Conservation (phyloP, 108 stramenopile genomes). For the Stephanodiscus triporus region DNA sequence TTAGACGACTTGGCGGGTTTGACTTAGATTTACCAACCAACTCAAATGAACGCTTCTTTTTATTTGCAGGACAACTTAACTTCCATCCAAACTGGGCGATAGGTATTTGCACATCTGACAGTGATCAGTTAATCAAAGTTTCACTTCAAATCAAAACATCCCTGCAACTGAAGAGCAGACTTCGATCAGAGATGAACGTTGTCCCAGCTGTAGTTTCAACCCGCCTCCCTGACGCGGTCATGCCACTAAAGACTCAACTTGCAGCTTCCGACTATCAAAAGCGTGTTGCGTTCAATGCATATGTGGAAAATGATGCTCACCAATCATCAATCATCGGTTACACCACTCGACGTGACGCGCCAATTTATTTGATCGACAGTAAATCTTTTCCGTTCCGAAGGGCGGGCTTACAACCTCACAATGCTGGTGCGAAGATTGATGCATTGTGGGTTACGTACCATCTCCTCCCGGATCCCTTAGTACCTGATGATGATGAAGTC, state of each 20-base stretch:
- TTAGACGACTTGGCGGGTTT: constrained; percentile 47
- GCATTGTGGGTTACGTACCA: constrained; percentile 68
- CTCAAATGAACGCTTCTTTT: constrained; percentile 4
- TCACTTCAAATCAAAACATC: constrained; percentile 30
- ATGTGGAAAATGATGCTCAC: constrained; percentile 30
- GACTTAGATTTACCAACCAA: constrained; percentile 12
- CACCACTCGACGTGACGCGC: constrained; percentile 56
- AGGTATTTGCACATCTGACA: constrained; percentile 35
- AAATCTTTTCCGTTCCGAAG: constrained; percentile 65
- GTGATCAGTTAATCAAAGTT: constrained; percentile 26
- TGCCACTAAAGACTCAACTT: constrained; percentile 72
- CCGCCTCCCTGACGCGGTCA: constrained; percentile 70
- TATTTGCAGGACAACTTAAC: constrained; percentile 72
- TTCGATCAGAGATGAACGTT: constrained; percentile 53
- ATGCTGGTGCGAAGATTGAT: constrained; percentile 1
- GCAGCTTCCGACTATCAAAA: constrained; percentile 68
- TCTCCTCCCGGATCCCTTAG: constrained; percentile 60
- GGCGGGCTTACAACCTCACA: constrained; percentile 13
- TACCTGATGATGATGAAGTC: constrained; percentile 51
- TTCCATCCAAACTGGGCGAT: constrained; percentile 70
- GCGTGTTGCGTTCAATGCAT: constrained; percentile 61
- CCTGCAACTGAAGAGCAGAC: constrained; percentile 9
- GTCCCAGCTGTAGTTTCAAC: constrained; percentile 55
- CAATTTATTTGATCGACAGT: constrained; percentile 72
- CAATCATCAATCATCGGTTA: constrained; percentile 60